Conservation (phyloP, 1,139 yeast genomes). For the Hyphopichia buzzinii region DNA sequence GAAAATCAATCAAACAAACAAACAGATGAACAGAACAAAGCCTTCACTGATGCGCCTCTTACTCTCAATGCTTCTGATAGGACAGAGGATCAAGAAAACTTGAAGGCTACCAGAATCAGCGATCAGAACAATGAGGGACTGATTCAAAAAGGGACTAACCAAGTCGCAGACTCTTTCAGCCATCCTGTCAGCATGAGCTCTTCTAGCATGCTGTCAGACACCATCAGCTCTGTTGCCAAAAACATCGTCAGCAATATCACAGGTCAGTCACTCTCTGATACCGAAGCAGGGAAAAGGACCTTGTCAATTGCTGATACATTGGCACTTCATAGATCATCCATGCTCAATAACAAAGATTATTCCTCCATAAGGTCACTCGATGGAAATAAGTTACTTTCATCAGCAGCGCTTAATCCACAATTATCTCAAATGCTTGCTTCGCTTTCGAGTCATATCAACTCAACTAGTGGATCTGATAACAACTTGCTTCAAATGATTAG, state of each 20-base stretch:
- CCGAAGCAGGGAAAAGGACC: slow-evolving; percentile 22
- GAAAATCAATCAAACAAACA: slow-evolving; percentile 12
- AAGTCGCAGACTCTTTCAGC: background rate
- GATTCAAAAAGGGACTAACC: background rate
- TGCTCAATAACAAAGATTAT: slow-evolving; percentile 25
- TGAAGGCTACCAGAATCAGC: background rate
- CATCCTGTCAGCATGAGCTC: background rate
- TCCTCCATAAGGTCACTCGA: slow-evolving; percentile 25
- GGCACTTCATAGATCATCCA: slow-evolving; percentile 51
- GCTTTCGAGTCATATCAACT: slow-evolving; percentile 19
- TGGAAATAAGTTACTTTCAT: slow-evolving; percentile 9
- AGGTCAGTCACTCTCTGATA: slow-evolving; percentile 5
- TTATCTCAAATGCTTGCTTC: slow-evolving; percentile 29
- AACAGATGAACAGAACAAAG: slow-evolving; percentile 4
- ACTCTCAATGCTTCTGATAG: background rate
- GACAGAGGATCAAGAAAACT: background rate
- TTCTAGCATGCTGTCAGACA: slow-evolving; percentile 2
- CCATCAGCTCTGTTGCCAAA: slow-evolving; percentile 11
- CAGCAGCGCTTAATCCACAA: slow-evolving; percentile 24
- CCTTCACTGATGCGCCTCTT: background rate
- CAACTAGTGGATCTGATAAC: slow-evolving; percentile 21
- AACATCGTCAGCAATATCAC: slow-evolving; percentile 9
- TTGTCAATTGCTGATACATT: slow-evolving; percentile 65
- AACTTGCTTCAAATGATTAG: slow-evolving; percentile 34
- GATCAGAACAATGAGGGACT: background rate